These are phyloP conservation scores for Colletotrichum liaoningense DNA, from an alignment of 2,329 filamentous ascomycete genomes.

Conservation along the genomic window DNA sequence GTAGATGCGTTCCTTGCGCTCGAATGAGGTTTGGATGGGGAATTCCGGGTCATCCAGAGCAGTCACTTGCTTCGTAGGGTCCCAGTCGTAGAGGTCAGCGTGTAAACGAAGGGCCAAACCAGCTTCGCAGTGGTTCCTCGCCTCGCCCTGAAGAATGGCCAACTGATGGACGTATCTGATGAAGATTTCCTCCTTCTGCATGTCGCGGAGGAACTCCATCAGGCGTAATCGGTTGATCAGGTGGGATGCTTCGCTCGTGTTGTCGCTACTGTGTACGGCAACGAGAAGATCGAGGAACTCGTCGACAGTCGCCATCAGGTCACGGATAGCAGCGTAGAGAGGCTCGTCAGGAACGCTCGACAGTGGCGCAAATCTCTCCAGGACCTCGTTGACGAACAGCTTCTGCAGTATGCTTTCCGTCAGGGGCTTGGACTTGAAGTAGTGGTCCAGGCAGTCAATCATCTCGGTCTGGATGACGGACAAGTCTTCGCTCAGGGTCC, in stretches of 20 bases:
- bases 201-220: constrained; percentile 96
- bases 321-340: constrained; percentile 80
- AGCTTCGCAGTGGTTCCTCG: constrained; percentile 86
- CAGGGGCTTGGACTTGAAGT: constrained; percentile 90
- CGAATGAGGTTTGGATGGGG: constrained; percentile 86
- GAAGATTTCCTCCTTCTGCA: constrained; percentile 97
- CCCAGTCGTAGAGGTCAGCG: constrained; percentile 94
- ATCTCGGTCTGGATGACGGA: constrained; percentile 94
- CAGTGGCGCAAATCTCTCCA: constrained; percentile 82
- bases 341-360: constrained; percentile 75
- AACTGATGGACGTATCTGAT: constrained; percentile 96
- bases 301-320: constrained; percentile 86
- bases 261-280: constrained; percentile 84
- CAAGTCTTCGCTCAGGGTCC: constrained; percentile 93
- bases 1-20: constrained; percentile 91
- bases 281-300: constrained; percentile 92
- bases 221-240: constrained; percentile 90
- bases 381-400: constrained; percentile 87
- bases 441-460: constrained; percentile 89
- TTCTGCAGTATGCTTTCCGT: constrained; percentile 93
- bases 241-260: constrained; percentile 78
- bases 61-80: constrained; percentile 74
- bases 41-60: constrained; percentile 80
- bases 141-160: constrained; percentile 78
- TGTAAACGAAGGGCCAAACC: constrained; percentile 90